Evolutionary conservation across 257 asterid genomes (phyloP).

Genomic region (Solanum etuberosum): DNA sequence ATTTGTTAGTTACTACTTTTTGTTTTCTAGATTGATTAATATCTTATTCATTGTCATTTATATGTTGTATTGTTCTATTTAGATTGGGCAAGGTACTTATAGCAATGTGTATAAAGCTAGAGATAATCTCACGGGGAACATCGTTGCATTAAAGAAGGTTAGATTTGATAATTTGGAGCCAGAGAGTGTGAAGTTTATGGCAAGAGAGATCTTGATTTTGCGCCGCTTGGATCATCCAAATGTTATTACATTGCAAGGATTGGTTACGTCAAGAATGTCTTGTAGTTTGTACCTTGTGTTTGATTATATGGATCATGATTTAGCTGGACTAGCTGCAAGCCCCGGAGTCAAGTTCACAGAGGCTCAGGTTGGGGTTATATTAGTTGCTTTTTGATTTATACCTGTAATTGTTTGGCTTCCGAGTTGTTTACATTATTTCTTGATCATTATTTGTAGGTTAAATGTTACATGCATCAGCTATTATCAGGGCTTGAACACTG

Average conservation of each 20-base stretch:
- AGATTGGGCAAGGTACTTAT: constrained; percentile 94
- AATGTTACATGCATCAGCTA: constrained; percentile 73
- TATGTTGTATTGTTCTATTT: constrained; percentile 8
- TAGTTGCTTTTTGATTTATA: not conserved
- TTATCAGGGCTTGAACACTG: constrained; percentile 86
- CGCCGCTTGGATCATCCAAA: constrained; percentile 91
- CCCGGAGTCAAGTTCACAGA: constrained; percentile 71
- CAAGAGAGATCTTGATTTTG: constrained; percentile 78
- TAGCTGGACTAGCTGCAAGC: constrained; percentile 78
- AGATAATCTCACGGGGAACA: constrained; percentile 47
- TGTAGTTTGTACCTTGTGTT: constrained; percentile 80
- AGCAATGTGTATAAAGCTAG: constrained; percentile 86
- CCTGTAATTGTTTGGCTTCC: constrained; percentile 3
- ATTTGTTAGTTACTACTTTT: not conserved
- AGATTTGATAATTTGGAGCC: constrained; percentile 88
- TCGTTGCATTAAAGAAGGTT: constrained; percentile 80
- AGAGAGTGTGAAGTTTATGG: constrained; percentile 85
- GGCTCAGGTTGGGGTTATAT: constrained; percentile 44
- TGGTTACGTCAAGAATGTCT: constrained; percentile 82
- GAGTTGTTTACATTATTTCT: constrained; percentile 5
- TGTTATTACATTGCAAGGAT: constrained; percentile 67
- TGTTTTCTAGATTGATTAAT: not conserved
- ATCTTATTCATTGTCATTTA: constrained; percentile 4
- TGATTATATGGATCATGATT: constrained; percentile 80
- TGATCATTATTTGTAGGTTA: constrained; percentile 42